These are phyloP conservation scores for Rostrohypoxylon terebratum DNA, from an alignment of 495 filamentous ascomycete species.

Conservation along the genomic window DNA sequence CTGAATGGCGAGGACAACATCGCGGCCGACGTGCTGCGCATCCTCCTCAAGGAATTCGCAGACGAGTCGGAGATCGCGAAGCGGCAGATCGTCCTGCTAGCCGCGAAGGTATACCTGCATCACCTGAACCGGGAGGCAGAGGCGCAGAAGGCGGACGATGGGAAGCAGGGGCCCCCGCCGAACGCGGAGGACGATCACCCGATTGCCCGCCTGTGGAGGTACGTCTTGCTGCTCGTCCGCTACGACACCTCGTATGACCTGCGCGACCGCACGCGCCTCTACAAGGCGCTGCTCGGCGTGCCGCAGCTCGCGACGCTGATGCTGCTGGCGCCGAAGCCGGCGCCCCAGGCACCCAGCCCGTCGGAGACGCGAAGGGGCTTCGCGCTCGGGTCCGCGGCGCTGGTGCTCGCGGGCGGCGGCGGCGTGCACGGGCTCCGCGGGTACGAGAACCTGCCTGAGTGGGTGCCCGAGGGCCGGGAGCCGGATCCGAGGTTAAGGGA, in stretches of 20 bases:
- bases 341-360: slow-evolving; percentile 86
- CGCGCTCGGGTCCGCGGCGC: slow-evolving; percentile 81
- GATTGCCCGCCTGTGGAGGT: slow-evolving; percentile 81
- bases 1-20: slow-evolving; percentile 83
- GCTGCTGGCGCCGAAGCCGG: slow-evolving; percentile 92
- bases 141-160: slow-evolving; percentile 45
- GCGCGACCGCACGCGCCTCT: slow-evolving; percentile 87
- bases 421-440: slow-evolving; percentile 77
- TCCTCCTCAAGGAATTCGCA: slow-evolving; percentile 84
- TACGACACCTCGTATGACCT: slow-evolving; percentile 97
- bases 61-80: slow-evolving; percentile 88
- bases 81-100: slow-evolving; percentile 89
- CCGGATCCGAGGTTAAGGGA: slow-evolving; percentile 80
- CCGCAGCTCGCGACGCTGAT: slow-evolving; percentile 91
- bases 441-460: slow-evolving; percentile 82
- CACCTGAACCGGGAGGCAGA: slow-evolving; percentile 73
- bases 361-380: slow-evolving; percentile 81
- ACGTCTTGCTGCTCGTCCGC: slow-evolving; percentile 84
- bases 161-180: slow-evolving; percentile 43
- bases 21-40: slow-evolving; percentile 91
- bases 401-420: slow-evolving; percentile 82
- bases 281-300: slow-evolving; percentile 81
- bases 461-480: slow-evolving; percentile 84
- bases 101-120: slow-evolving; percentile 94
- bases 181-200: slow-evolving; percentile 71